Conservation (phyloP, 1,284 basidiomycete genomes). For the Sutorius eximius region DNA sequence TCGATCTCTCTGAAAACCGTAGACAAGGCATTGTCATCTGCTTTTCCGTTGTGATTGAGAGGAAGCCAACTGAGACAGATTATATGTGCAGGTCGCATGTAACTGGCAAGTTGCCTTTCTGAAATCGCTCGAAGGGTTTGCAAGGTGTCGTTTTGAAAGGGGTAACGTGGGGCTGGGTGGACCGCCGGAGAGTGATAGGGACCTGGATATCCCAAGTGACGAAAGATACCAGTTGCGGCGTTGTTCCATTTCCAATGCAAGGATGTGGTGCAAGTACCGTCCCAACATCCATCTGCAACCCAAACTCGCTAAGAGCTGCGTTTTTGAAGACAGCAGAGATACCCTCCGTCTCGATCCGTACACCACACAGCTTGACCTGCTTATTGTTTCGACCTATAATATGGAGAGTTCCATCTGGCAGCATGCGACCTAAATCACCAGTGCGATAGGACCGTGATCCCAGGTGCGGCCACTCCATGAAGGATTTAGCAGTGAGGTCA, state of each 20-base stretch:
- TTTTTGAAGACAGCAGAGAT: constrained; percentile 49
- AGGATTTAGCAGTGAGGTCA: constrained; percentile 47
- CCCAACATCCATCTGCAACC: constrained; percentile 40
- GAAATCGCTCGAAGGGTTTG: constrained; percentile 38
- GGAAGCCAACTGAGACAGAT: constrained; percentile 50
- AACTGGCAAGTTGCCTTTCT: constrained; percentile 46
- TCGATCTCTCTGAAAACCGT: constrained; percentile 39
- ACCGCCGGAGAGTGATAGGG: constrained; percentile 40
- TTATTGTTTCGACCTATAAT: constrained; percentile 57
- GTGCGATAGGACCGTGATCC: constrained; percentile 50
- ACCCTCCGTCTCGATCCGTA: constrained; percentile 55
- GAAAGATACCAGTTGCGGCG: constrained; percentile 46
- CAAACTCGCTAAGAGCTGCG: constrained; percentile 30
- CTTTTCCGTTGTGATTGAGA: constrained; percentile 50
- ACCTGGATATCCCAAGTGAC: constrained; percentile 40
- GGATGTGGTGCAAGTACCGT: constrained; percentile 50
- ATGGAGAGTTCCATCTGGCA: constrained; percentile 52
- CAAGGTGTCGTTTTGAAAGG: constrained; percentile 37
- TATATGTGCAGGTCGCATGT: constrained; percentile 54
- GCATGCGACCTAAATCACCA: constrained; percentile 54
- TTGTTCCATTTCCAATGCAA: constrained; percentile 41
- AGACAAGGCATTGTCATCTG: constrained; percentile 43
- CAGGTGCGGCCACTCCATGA: constrained; percentile 46
- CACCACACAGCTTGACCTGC: constrained; percentile 55
- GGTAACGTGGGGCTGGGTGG: constrained; percentile 34